Evolutionary conservation across 139 green algal genomes (phyloP).

Genomic region (Diplosphaera chodatii): DNA sequence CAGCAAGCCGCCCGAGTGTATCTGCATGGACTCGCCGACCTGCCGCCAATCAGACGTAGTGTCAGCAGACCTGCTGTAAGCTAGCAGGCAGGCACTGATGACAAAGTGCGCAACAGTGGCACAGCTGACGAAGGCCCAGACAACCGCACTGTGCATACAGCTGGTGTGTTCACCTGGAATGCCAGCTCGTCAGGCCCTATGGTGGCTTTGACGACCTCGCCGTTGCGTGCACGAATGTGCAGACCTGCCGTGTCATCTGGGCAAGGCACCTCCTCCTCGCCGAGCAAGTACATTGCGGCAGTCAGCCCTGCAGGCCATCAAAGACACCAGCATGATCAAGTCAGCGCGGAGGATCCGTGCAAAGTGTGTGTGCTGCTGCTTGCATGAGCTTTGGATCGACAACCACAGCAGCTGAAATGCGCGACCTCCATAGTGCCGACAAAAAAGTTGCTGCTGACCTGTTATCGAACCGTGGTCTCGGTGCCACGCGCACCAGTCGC

Average conservation of each 20-base stretch:
- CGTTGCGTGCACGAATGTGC: conserved; percentile 41
- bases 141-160: neutral
- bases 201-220: conserved; percentile 32
- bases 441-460: conserved; percentile 18
- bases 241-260: conserved; percentile 49
- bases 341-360: too few relatives aligned
- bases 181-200: conserved; percentile 54
- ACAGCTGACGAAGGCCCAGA: too few relatives aligned
- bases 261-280: conserved; percentile 25
- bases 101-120: too few relatives aligned
- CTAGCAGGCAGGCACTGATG: too few relatives aligned
- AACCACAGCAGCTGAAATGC: too few relatives aligned
- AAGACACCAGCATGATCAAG: too few relatives aligned
- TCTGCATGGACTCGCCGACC: conserved; percentile 27
- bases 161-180: conserved; percentile 52
- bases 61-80: neutral
- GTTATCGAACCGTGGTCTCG: conserved; percentile 68
- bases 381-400: too few relatives aligned
- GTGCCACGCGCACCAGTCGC: conserved; percentile 75
- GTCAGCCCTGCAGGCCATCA: conserved; percentile 52
- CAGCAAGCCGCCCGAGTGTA: conserved; percentile 61
- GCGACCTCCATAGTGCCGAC: too few relatives aligned
- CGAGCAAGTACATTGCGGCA: conserved; percentile 55
- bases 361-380: too few relatives aligned
- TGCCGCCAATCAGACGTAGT: too few relatives aligned